Evolutionary conservation across 1,284 basidiomycete species (phyloP).

Genomic region (Cutaneotrichosporon dermatis): DNA sequence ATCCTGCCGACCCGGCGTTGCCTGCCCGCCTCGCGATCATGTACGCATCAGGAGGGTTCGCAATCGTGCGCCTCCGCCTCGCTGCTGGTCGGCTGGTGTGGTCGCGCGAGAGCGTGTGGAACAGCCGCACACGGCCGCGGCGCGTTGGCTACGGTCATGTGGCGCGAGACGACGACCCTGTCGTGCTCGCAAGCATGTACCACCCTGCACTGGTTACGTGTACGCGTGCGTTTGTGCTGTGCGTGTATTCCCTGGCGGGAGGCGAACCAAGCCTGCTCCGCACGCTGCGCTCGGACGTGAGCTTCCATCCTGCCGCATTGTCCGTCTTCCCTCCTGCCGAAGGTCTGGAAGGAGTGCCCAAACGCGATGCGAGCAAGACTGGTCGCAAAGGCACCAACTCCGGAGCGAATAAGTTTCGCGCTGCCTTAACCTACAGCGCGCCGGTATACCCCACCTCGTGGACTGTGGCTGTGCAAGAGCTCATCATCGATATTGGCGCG

Average conservation of each 20-base stretch:
- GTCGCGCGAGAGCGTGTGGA: constrained; percentile 31
- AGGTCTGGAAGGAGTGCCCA: too few relatives aligned
- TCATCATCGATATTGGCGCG: constrained; percentile 25
- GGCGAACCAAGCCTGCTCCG: constrained; percentile 22
- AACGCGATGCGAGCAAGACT: too few relatives aligned
- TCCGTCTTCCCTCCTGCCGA: constrained; percentile 40
- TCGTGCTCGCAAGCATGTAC: constrained; percentile 39
- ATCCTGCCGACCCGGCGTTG: constrained; percentile 4
- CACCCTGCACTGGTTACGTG: constrained; percentile 40
- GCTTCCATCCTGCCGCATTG: constrained; percentile 45
- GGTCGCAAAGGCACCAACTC: too few relatives aligned
- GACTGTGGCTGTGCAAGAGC: constrained; percentile 47
- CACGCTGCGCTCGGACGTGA: constrained; percentile 43
- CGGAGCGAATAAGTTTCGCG: constrained; percentile 23
- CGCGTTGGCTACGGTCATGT: neutral
- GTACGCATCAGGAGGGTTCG: constrained; percentile 47
- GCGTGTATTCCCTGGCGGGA: constrained; percentile 29
- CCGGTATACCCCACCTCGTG: constrained; percentile 47
- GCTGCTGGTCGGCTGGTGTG: constrained; percentile 13
- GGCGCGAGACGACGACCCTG: constrained; percentile 26
- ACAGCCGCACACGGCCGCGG: neutral
- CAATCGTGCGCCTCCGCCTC: constrained; percentile 28
- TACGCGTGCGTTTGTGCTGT: constrained; percentile 38
- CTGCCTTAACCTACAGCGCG: constrained; percentile 42
- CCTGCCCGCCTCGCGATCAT: constrained; percentile 42